Base-by-base conservation (phyloP, 1,284 basidiomycete species). In the Ustilago shanxiensis region DNA sequence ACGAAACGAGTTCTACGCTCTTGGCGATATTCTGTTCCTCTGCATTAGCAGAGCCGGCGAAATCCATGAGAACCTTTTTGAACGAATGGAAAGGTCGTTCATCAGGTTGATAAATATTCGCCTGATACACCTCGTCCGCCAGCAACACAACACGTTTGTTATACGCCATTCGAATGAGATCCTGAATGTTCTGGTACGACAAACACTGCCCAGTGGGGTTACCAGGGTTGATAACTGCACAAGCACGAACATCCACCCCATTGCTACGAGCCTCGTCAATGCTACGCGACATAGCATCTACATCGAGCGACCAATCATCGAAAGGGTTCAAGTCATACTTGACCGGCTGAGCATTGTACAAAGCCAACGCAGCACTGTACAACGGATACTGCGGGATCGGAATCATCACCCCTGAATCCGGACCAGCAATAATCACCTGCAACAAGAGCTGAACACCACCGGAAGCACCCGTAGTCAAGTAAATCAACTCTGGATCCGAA, bases 311-410 rank as follows among this genome's bases (percentile, higher is more conserved):
- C 96, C 97, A 99, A 50, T 89, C 92, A 5, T 90, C 88, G 0
- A 89, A 84, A 85, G 97, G 95, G 74, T 95, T 91, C 39, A 99
- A 91, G 86, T 93, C 91, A 88, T 99, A 99, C 0, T 93, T 93
- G 45, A 98, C 88, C 0, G 94, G 88, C n/a, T 90, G 88, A 24
- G 95, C 95, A 53, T 89, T 89, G 87, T 91, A 91, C 82, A 95
- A 92, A 0, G 95, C 93, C 56, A 99, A 91, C 0, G 95, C 92
- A 24, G 96, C 96, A 50, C 95, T 97, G 88, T 98, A 98, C 18
- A 99, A 90, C 0, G 96, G 96, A 86, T 99, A 99, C 88, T 99
- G 96, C 1, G 96, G 96, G 76, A 99, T 98, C 26, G 96, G 96
- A 83, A 99, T 98, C 71, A 96, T 89, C 79, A 96, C 90, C 10